These are phyloP conservation scores for Chrysoporthe austroafricana DNA, from an alignment of 2,329 filamentous ascomycete genomes.

Conservation along the genomic window DNA sequence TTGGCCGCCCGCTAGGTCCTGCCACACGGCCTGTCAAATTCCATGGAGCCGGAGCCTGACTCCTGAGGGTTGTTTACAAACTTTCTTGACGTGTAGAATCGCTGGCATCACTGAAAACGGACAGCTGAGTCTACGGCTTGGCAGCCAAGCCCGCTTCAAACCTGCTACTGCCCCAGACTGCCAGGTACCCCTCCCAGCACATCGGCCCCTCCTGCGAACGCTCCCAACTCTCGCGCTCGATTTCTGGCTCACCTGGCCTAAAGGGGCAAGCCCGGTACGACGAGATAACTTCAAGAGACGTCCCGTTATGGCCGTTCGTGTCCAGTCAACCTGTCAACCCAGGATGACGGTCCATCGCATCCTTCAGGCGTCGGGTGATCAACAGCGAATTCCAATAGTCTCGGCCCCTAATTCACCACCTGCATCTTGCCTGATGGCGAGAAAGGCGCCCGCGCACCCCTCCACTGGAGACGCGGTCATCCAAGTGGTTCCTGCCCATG, in stretches of 20 bases:
- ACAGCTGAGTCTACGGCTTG: conserved; percentile 14
- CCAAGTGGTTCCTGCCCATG: conserved; percentile 27
- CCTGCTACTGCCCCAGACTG: conserved; percentile 15
- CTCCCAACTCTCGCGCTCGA: conserved; percentile 15
- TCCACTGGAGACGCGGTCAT: conserved; percentile 27
- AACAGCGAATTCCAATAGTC: conserved; percentile 27
- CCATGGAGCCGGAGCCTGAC: background rate
- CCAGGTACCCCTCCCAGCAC: conserved; percentile 22
- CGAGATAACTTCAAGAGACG: conserved; percentile 15
- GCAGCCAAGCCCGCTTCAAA: conserved; percentile 22
- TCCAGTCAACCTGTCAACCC: background rate
- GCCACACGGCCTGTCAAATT: conserved; percentile 18
- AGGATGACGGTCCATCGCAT: conserved; percentile 19
- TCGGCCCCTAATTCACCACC: conserved; percentile 28
- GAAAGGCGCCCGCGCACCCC: conserved; percentile 28
- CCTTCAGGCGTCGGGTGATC: conserved; percentile 26
- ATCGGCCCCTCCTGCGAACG: conserved; percentile 16
- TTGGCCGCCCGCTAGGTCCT: conserved; percentile 19
- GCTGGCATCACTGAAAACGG: conserved; percentile 23
- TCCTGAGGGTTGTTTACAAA: conserved; percentile 3
- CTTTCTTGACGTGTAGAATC: background rate
- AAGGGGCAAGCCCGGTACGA: conserved; percentile 15
- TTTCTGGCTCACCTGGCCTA: conserved; percentile 12
- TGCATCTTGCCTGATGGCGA: conserved; percentile 29
- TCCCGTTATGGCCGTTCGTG: conserved; percentile 12